Percentiles rank a stretch among this genome's conserved stretches.
These are phyloP conservation scores for Calonectria leucothoes DNA, from an alignment of 2,329 filamentous ascomycete genomes.

Conservation along the genomic window DNA sequence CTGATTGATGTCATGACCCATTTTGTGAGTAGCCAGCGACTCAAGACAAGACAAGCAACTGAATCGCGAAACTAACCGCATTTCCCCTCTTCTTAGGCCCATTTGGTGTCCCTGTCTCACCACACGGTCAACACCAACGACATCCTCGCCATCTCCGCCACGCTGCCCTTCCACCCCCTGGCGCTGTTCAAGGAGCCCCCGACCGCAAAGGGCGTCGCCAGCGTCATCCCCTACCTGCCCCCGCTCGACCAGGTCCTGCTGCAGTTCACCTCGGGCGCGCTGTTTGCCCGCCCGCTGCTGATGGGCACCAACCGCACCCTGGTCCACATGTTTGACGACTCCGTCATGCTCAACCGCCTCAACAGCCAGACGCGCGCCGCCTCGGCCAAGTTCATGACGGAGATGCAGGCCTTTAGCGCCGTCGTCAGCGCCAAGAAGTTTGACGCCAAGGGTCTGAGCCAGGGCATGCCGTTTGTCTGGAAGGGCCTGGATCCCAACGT, in stretches of 20 bases:
- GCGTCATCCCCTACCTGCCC: not conserved
- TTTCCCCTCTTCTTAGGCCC: not conserved
- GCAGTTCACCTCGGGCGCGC: not conserved
- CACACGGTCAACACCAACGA: not conserved
- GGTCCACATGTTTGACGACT: not conserved
- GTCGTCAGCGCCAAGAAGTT: not conserved
- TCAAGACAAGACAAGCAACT: too few relatives aligned
- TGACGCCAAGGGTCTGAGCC: not conserved
- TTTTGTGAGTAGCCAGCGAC: not conserved
- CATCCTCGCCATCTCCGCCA: not conserved
- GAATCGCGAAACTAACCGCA: not conserved
- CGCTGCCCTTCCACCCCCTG: not conserved
- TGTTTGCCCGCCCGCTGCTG: not conserved
- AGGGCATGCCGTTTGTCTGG: not conserved
- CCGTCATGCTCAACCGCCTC: not conserved
- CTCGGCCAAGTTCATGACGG: not conserved
- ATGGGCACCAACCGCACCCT: not conserved
- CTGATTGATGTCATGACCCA: not conserved
- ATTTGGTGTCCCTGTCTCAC: not conserved
- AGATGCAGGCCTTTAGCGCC: not conserved
- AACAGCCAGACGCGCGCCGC: not conserved
- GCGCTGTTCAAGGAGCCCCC: not conserved
- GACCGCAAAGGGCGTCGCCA: not conserved
- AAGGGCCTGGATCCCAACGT: not conserved
- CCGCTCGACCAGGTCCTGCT: not conserved